Evolutionary conservation across 257 asterid species (phyloP).

Genomic region (Capsicum pubescens): DNA sequence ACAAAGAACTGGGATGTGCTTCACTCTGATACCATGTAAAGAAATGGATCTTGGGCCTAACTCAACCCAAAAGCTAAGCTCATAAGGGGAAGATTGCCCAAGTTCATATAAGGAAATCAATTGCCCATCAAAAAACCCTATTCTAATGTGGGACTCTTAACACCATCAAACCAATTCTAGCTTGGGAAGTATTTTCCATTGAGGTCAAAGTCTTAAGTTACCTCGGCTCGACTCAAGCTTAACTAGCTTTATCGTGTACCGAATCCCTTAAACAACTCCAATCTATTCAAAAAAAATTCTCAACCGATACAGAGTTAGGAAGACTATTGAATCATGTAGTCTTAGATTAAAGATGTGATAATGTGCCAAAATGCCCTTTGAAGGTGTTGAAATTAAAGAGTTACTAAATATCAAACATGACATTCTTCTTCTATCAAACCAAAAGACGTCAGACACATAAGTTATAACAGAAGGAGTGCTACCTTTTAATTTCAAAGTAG

Average conservation of each 20-base stretch:
- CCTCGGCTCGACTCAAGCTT: neutral
- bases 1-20: no score
- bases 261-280: constrained; percentile 1
- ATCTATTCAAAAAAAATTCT: neutral
- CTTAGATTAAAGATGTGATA: neutral
- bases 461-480: neutral
- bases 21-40: no score
- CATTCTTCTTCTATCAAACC: neutral
- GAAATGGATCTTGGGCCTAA: no score
- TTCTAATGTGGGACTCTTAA: no score
- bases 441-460: neutral
- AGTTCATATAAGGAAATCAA: no score
- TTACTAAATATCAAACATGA: neutral
- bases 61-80: no score
- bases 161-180: neutral
- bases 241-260: neutral
- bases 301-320: neutral
- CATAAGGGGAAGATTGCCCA: no score
- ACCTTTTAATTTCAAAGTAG: neutral
- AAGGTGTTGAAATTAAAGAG: neutral
- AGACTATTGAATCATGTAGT: neutral
- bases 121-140: no score
- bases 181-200: neutral
- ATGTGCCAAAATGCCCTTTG: neutral
- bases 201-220: neutral